Conservation (phyloP, 257 asterid genomes). For the Solanum clarkiae region DNA sequence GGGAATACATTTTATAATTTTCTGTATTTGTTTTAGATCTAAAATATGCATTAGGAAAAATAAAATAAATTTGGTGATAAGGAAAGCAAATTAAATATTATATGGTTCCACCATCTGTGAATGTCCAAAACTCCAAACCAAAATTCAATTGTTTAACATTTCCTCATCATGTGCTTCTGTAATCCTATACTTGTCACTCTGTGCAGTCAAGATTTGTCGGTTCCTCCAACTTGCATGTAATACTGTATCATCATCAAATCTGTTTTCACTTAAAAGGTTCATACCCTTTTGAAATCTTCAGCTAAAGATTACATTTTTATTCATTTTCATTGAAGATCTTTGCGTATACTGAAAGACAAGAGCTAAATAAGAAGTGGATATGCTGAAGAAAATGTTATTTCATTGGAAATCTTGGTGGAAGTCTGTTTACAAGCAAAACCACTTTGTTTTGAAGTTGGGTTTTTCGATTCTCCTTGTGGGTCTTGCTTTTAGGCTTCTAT, state of each 20-base stretch:
- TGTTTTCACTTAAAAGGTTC: background rate
- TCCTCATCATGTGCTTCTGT: background rate
- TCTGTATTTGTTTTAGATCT: background rate
- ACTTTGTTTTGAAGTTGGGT: conserved; percentile 41
- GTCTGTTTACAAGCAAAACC: conserved; percentile 30
- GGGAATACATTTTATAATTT: background rate
- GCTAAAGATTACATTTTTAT: background rate
- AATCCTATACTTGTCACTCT: background rate
- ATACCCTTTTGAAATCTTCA: background rate
- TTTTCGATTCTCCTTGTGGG: conserved; percentile 37
- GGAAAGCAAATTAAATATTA: background rate
- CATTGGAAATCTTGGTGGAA: conserved; percentile 37
- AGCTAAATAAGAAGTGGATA: background rate
- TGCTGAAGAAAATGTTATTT: conserved; percentile 22
- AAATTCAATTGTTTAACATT: background rate
- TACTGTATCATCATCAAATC: background rate
- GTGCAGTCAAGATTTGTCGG: background rate
- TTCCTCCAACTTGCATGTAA: background rate
- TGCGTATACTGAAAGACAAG: background rate
- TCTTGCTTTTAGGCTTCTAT: conserved; percentile 40
- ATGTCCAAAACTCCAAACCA: background rate
- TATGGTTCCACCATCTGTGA: background rate
- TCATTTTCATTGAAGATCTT: background rate
- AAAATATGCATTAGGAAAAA: background rate
- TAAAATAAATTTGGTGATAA: background rate